These are phyloP conservation scores for Lentinula edodes DNA, from an alignment of 768 basidiomycete species.

Conservation along the genomic window DNA sequence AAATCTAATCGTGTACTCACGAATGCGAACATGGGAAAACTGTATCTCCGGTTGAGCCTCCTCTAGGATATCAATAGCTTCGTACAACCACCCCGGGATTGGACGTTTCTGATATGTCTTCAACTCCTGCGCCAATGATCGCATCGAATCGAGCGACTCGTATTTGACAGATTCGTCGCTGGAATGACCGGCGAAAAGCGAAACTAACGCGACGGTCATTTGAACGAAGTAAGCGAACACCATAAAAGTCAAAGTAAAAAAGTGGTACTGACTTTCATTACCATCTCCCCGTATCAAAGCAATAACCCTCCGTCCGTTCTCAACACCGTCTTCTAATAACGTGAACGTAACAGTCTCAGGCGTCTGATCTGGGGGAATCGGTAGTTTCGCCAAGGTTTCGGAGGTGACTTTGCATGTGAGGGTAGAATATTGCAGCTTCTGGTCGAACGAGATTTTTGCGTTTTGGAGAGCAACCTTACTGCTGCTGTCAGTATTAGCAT, in stretches of 20 bases:
- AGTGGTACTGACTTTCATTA: background rate
- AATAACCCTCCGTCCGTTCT: slow-evolving; percentile 4
- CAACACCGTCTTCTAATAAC: slow-evolving; percentile 1
- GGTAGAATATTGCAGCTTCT: slow-evolving; percentile 14
- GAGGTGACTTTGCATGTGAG: slow-evolving; percentile 11
- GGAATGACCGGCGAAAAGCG: background rate
- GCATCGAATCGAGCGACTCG: slow-evolving; percentile 8
- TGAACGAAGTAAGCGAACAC: too few relatives aligned
- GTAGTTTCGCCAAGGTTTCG: slow-evolving; percentile 1
- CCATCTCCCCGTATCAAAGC: background rate
- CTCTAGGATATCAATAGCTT: slow-evolving; percentile 13
- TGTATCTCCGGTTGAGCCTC: slow-evolving; percentile 3
- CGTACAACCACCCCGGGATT: slow-evolving; percentile 12
- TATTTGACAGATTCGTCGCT: slow-evolving; percentile 3
- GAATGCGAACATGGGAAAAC: background rate
- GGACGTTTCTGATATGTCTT: background rate
- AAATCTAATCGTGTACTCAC: background rate
- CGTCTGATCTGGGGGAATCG: slow-evolving; percentile 1
- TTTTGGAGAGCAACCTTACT: background rate
- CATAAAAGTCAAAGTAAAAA: background rate
- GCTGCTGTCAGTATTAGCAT: background rate
- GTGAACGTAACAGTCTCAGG: background rate
- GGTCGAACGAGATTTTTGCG: slow-evolving; percentile 11
- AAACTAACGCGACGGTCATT: background rate
- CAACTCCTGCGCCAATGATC: slow-evolving; percentile 11